These are phyloP conservation scores for Colletotrichum karsti DNA, from an alignment of 2,329 filamentous ascomycete species.

Conservation along the genomic window DNA sequence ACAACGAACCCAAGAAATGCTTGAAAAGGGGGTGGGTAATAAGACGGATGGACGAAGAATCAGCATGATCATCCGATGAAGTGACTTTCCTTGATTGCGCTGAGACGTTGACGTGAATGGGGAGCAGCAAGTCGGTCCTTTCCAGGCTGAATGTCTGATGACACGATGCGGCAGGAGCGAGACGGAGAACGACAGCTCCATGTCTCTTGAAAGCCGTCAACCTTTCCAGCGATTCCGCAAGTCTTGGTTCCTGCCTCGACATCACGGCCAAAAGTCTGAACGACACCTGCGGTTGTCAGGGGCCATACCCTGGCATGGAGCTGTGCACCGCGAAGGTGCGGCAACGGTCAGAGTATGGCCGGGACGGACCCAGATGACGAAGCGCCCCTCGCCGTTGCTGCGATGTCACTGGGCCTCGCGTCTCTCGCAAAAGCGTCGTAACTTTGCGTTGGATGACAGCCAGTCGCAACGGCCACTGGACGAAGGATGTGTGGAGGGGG, in stretches of 20 bases:
- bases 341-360: not conserved
- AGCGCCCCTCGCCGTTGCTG: slow-evolving; percentile 12
- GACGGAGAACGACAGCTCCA: not conserved
- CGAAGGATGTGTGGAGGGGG: slow-evolving; percentile 8
- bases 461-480: slow-evolving; percentile 21
- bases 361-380: not conserved
- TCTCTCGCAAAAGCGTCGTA: slow-evolving; percentile 12
- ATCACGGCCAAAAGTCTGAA: slow-evolving; percentile 9
- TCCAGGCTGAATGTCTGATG: not conserved
- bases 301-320: not conserved
- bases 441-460: slow-evolving; percentile 26
- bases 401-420: slow-evolving; percentile 16
- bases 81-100: slow-evolving; percentile 5
- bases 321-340: slow-evolving; percentile 14
- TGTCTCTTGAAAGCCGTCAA: not conserved
- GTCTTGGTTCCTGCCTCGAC: not conserved
- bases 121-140: not conserved
- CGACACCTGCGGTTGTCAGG: slow-evolving; percentile 2
- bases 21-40: not conserved
- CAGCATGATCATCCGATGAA: slow-evolving; percentile 21
- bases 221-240: not conserved
- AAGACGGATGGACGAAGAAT: not conserved
- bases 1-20: not conserved
- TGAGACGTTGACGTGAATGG: slow-evolving; percentile 28
- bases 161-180: not conserved